Evolutionary conservation across 1,284 basidiomycete genomes (phyloP).

Genomic region (Apiotrichum porosum): DNA sequence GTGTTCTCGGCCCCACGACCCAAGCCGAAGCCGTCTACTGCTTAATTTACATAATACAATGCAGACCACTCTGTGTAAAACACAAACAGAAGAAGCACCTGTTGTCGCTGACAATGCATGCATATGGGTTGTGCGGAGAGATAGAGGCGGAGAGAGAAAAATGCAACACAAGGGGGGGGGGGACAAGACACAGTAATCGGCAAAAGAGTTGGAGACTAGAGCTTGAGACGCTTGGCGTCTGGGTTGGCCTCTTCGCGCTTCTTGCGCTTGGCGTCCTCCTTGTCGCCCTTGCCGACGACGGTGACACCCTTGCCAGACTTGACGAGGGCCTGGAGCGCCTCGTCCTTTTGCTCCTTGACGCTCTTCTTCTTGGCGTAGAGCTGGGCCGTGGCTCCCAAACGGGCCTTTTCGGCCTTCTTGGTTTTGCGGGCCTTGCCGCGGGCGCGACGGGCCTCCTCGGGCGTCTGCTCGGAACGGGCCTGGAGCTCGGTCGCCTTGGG

Average conservation of each 20-base stretch:
- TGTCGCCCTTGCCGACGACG: conserved; percentile 67
- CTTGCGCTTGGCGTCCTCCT: conserved; percentile 45
- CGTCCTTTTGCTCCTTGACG: conserved; percentile 74
- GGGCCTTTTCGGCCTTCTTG: conserved; percentile 65
- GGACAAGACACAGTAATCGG: too few relatives aligned
- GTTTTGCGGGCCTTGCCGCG: conserved; percentile 69
- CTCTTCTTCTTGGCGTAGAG: conserved; percentile 57
- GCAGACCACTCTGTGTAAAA: too few relatives aligned
- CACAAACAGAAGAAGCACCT: too few relatives aligned
- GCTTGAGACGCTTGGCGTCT: conserved; percentile 41
- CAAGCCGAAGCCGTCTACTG: too few relatives aligned
- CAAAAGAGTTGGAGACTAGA: conserved; percentile 15
- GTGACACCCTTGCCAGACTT: conserved; percentile 77
- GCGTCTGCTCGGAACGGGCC: conserved; percentile 74
- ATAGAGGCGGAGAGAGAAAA: too few relatives aligned
- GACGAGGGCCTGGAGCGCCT: conserved; percentile 69
- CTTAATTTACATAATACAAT: too few relatives aligned
- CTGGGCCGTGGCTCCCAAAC: conserved; percentile 63
- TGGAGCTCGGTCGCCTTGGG: conserved; percentile 57
- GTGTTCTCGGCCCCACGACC: conserved; percentile 29
- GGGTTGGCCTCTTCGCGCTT: conserved; percentile 25
- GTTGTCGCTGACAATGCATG: too few relatives aligned
- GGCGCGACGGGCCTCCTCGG: conserved; percentile 70
- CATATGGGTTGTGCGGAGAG: too few relatives aligned
- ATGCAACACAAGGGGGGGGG: too few relatives aligned